Base-by-base conservation (phyloP, 129 eudicot species). In the Tagetes erecta region DNA sequence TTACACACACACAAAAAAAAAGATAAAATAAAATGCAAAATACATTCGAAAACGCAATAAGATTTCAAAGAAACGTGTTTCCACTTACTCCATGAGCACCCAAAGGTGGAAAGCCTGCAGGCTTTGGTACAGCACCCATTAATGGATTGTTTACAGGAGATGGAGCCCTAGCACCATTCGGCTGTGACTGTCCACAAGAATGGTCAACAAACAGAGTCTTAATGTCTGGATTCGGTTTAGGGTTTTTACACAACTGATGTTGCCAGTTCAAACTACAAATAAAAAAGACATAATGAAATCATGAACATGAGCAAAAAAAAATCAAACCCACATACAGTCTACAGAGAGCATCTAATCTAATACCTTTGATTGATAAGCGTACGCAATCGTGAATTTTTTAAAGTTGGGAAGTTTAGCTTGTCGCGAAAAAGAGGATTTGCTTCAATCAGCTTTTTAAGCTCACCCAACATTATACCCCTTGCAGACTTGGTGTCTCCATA, bases 141-240 rank as follows among this genome's bases (percentile, higher is more conserved):
- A 87, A 64, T 69, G 96, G 82, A 76, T 87, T 83, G 31, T 94
- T 89, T 38, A 92, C 93, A 51, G 97, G 96, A 3, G 97, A 87
- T 51, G 89, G 93, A 58, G 95, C 93, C 72, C 92, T 80, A 64
- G 97, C 96, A 76, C 97, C 96, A 74, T 89, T 92, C 14, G 93
- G 93, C 39, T 90, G 97, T 59, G 89, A 84, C 42, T 80, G 96
- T 68, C 96, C 96, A 82, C 97, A 92, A 56, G 96, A 83, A 85
- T 92, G 97, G 80, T 92, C 96, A 52, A 92, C 83, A 77, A 92
- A 92, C 40, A 92, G 70, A 51, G 96, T 89, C 79, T 92, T 87
- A 74, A 92, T 92, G 36, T 92, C 96, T 13, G 96, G 96, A 85
- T 89, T 92, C 57, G 96, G 89, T 76, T 85, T 85, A n/a, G 97